These are phyloP conservation scores for Amanita phalloides DNA, from an alignment of 768 basidiomycete species.

Conservation along the genomic window DNA sequence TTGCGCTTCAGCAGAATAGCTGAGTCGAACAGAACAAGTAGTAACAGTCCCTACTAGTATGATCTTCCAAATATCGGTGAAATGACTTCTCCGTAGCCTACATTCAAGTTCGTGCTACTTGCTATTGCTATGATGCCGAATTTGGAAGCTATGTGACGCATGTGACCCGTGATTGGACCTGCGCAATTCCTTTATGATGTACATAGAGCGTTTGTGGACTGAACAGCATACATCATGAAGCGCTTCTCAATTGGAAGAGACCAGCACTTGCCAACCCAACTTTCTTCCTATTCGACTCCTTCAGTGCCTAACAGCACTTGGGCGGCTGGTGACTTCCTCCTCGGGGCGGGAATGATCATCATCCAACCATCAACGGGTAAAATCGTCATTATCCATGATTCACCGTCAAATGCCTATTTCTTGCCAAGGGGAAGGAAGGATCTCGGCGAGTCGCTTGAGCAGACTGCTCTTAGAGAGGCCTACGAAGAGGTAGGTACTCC, in stretches of 20 bases:
- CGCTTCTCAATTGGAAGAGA: background rate
- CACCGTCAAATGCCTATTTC: constrained; percentile 33
- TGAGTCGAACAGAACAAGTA: background rate
- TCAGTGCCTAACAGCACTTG: constrained; percentile 34
- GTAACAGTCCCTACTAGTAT: too few species aligned
- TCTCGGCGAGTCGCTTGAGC: constrained; percentile 49
- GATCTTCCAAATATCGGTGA: background rate
- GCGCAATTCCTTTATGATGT: constrained; percentile 6
- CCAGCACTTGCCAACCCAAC: background rate
- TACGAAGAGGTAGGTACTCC: constrained; percentile 47
- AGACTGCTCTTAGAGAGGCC: constrained; percentile 50
- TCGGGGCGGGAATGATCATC: constrained; percentile 54
- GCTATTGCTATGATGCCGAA: too few species aligned
- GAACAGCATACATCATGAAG: constrained; percentile 1
- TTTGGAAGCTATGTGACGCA: too few species aligned
- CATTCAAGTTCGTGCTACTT: too few species aligned
- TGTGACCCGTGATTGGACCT: constrained; percentile 34
- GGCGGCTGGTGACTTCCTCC: constrained; percentile 40
- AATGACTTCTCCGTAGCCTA: constrained; percentile 18
- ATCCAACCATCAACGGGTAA: constrained; percentile 47
- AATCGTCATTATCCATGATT: constrained; percentile 41
- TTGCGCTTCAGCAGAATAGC: background rate
- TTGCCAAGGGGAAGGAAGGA: constrained; percentile 60
- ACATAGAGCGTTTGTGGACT: constrained; percentile 16
- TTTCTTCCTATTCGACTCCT: constrained; percentile 30